phyloP scores from a whole-genome alignment of 192 early-diverging fungal genomes.

The Rhizophagus sp. region DNA sequence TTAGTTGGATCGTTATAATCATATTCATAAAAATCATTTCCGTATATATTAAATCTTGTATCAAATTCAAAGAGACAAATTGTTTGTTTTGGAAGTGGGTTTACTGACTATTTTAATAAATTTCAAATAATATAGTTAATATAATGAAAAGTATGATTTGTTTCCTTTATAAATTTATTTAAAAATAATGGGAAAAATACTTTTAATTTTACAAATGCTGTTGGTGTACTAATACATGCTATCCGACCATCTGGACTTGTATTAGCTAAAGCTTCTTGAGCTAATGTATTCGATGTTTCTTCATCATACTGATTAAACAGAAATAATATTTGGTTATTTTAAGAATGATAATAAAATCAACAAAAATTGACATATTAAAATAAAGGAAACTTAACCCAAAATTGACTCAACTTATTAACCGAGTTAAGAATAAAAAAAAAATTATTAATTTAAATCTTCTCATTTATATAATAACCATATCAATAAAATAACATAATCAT shows the following conservation, averaged over 20 bases:
- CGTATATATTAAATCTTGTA: slow-evolving; percentile 71
- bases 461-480: not conserved
- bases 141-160: not conserved
- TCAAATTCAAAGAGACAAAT: slow-evolving; percentile 76
- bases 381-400: slow-evolving; percentile 42
- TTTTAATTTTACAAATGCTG: slow-evolving; percentile 65
- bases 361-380: slow-evolving; percentile 29
- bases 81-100: slow-evolving; percentile 37
- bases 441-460: not conserved
- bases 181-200: slow-evolving; percentile 32
- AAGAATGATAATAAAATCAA: not conserved
- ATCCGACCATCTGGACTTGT: slow-evolving; percentile 43
- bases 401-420: slow-evolving; percentile 43
- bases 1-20: slow-evolving; percentile 70
- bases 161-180: no score
- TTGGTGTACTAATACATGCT: slow-evolving; percentile 62
- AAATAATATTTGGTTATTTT: not conserved
- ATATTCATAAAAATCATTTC: slow-evolving; percentile 65
- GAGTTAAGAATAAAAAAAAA: slow-evolving; percentile 1
- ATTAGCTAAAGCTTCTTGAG: slow-evolving; percentile 40
- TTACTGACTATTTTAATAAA: slow-evolving; percentile 37
- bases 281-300: slow-evolving; percentile 40
- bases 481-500: slow-evolving; percentile 46
- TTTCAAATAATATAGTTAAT: not conserved
- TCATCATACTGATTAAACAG: slow-evolving; percentile 41